Evolutionary conservation across 306 rosid species (phyloP).

Genomic region (Arachis hypogaea): DNA sequence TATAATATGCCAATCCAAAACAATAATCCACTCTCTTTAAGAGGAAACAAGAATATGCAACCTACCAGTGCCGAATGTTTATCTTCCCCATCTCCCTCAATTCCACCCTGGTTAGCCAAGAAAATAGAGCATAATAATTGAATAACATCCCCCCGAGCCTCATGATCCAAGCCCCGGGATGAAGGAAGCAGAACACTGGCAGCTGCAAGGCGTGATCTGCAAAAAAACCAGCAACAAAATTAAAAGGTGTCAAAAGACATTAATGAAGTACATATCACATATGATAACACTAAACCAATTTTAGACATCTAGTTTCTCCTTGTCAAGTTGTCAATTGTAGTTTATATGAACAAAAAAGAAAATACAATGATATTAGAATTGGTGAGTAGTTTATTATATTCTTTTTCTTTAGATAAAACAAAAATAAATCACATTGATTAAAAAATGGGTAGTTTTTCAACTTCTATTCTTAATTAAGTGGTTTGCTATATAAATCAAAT

Average conservation of each 20-base stretch:
- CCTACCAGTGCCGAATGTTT: conserved; percentile 57
- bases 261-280: conserved; percentile 6
- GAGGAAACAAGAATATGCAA: conserved; percentile 36
- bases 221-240: neutral
- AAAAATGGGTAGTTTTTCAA: conserved; percentile 17
- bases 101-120: conserved; percentile 87
- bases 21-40: neutral
- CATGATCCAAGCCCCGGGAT: conserved; percentile 50
- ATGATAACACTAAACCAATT: conserved; percentile 7
- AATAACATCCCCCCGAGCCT: conserved; percentile 58
- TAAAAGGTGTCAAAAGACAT: conserved; percentile 16
- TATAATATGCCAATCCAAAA: conserved; percentile 27
- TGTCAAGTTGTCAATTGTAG: conserved; percentile 3
- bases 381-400: conserved; percentile 1
- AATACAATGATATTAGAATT: neutral
- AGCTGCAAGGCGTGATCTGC: conserved; percentile 59
- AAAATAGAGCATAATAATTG: conserved; percentile 81
- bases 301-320: neutral
- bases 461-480: neutral
- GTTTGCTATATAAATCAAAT: neutral
- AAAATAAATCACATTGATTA: conserved; percentile 11
- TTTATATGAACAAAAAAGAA: neutral
- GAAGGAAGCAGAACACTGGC: conserved; percentile 51
- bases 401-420: neutral
- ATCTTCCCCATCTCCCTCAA: conserved; percentile 75